Conservation (phyloP, 768 basidiomycete genomes). For the Kondoa subrosea region DNA sequence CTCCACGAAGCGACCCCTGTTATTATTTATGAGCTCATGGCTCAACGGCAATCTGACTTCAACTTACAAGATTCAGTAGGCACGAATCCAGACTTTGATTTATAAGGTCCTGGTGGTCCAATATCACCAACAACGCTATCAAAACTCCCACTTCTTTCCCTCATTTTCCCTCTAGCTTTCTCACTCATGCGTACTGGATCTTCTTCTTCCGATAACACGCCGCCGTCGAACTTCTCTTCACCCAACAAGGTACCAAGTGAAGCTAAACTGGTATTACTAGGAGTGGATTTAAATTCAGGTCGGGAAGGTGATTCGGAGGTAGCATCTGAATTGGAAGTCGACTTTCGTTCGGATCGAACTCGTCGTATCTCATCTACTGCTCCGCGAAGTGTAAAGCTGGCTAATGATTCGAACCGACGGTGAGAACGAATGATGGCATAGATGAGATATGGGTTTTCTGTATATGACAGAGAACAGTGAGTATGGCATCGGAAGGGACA, state of each 20-base stretch:
- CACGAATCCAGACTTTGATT: slow-evolving; percentile 79
- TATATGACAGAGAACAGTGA: not conserved
- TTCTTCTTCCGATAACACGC: slow-evolving; percentile 21
- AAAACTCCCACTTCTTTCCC: slow-evolving; percentile 39
- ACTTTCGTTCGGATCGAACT: slow-evolving; percentile 26
- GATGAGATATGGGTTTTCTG: slow-evolving; percentile 70
- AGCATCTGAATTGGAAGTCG: not conserved
- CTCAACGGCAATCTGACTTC: not conserved
- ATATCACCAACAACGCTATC: slow-evolving; percentile 5
- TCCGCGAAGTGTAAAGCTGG: slow-evolving; percentile 72
- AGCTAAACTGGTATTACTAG: not conserved
- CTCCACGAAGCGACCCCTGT: slow-evolving; percentile 78
- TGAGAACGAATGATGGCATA: slow-evolving; percentile 73
- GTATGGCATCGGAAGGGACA: not conserved
- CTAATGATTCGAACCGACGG: slow-evolving; percentile 70
- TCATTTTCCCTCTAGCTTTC: slow-evolving; percentile 83
- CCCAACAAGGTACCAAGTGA: not conserved
- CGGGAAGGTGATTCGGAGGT: not conserved
- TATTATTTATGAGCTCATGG: not conserved
- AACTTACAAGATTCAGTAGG: slow-evolving; percentile 91
- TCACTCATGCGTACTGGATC: slow-evolving; percentile 43
- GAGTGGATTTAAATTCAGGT: not conserved
- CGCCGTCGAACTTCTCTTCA: not conserved
- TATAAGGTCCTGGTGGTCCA: slow-evolving; percentile 28
- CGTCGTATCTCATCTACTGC: slow-evolving; percentile 72